A percentile compares a stretch with the other conserved stretches of the same genome.
Conservation (phyloP, 768 basidiomycete species). For the Neoboletus magnificus region DNA sequence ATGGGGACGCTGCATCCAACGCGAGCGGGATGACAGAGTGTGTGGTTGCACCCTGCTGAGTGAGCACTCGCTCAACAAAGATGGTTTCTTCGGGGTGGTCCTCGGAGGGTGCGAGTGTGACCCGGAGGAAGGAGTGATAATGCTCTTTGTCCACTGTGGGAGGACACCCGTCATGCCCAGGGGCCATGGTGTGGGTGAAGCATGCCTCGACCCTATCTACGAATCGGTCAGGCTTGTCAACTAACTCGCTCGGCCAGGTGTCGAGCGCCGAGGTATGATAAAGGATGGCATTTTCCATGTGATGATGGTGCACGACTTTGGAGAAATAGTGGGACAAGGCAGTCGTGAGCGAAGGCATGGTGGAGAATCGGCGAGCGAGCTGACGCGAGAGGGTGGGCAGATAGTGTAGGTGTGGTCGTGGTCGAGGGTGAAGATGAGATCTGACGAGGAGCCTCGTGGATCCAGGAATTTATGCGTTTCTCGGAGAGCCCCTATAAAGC, state of each 20-base stretch:
- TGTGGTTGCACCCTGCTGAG: not conserved
- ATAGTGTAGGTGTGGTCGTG: not conserved
- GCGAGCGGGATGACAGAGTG: conserved; percentile 10
- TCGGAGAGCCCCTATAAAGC: not conserved
- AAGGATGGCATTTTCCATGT: not conserved
- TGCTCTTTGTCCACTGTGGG: conserved; percentile 3
- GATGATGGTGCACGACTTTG: conserved; percentile 6
- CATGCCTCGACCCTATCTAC: conserved; percentile 7
- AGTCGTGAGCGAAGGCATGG: conserved; percentile 1
- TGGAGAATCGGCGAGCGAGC: not conserved
- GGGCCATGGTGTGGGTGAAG: conserved; percentile 4
- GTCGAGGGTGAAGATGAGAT: not conserved
- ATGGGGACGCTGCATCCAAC: not conserved
- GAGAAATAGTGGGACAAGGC: conserved; percentile 6
- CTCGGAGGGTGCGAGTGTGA: conserved; percentile 1
- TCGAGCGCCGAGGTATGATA: conserved; percentile 10
- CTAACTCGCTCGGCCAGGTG: conserved; percentile 6
- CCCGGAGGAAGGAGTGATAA: conserved; percentile 8
- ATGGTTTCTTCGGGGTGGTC: conserved; percentile 3
- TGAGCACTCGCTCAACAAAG: conserved; percentile 11
- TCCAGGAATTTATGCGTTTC: not conserved
- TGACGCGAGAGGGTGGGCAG: not conserved
- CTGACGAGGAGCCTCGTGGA: not conserved
- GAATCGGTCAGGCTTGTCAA: conserved; percentile 3
- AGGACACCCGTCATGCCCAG: not conserved